Conservation (phyloP, 371 early-diverging fungal genomes). For the Circinella umbellata region DNA sequence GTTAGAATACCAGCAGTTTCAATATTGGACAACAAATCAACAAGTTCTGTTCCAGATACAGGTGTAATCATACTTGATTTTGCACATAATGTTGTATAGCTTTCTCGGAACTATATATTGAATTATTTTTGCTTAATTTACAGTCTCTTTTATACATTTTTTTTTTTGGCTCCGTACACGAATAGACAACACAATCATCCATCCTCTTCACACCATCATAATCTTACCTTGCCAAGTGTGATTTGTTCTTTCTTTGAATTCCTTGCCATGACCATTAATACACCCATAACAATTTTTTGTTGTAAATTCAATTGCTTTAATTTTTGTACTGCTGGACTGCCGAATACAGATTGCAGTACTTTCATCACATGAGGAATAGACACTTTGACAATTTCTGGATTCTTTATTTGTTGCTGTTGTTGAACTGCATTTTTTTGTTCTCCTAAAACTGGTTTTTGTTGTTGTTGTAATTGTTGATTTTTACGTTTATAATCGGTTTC, state of each 20-base stretch:
- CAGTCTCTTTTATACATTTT: neutral
- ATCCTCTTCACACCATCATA: too few species aligned
- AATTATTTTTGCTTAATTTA: constrained; percentile 16
- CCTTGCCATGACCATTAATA: constrained; percentile 46
- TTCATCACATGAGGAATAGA: constrained; percentile 80
- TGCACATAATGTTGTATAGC: constrained; percentile 57
- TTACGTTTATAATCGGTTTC: constrained; percentile 66
- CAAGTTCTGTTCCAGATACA: constrained; percentile 77
- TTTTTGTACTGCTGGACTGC: constrained; percentile 65
- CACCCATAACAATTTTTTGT: constrained; percentile 78
- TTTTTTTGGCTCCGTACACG: neutral
- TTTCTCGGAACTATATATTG: constrained; percentile 50
- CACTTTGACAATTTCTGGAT: constrained; percentile 62
- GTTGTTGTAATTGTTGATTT: constrained; percentile 12
- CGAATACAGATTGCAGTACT: constrained; percentile 70
- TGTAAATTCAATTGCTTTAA: constrained; percentile 76
- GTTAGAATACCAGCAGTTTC: constrained; percentile 77
- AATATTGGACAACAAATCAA: constrained; percentile 73
- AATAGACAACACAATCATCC: too few species aligned
- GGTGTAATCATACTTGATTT: constrained; percentile 51
- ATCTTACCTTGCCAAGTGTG: constrained; percentile 51
- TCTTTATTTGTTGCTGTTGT: neutral
- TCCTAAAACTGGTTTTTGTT: constrained; percentile 25
- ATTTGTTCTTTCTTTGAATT: constrained; percentile 41
- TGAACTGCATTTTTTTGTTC: constrained; percentile 24